A percentile compares a stretch with the other conserved stretches of the same genome.
Conservation (phyloP, 2,329 filamentous ascomycete genomes). For the Xylariaceae sp. region DNA sequence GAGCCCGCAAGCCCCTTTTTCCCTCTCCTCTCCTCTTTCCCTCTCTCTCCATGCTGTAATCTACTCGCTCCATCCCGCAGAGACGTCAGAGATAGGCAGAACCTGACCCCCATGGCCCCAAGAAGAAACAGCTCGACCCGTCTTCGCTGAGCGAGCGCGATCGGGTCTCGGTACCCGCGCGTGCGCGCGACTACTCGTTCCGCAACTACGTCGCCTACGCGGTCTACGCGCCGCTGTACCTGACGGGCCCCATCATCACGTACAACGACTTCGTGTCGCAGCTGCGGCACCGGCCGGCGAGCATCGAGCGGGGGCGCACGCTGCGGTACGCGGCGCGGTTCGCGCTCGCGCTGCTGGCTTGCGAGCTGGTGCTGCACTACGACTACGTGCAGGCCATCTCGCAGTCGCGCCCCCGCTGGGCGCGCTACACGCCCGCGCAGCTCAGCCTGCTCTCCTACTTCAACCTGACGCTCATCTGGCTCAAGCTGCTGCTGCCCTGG, state of each 20-base stretch:
- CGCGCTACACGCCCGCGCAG: constrained; percentile 75
- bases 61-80: background rate
- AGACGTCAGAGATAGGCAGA: background rate
- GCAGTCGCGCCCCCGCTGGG: constrained; percentile 72
- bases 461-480: constrained; percentile 95
- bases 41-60: too few species aligned
- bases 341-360: constrained; percentile 67
- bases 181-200: constrained; percentile 63
- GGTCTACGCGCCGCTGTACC: constrained; percentile 87
- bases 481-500: constrained; percentile 94
- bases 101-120: constrained; percentile 54
- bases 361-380: constrained; percentile 88
- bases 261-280: constrained; percentile 98
- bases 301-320: constrained; percentile 63
- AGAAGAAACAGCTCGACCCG: constrained; percentile 97
- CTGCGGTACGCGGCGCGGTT: constrained; percentile 79
- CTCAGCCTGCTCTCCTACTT: constrained; percentile 88
- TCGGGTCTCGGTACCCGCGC: constrained; percentile 69
- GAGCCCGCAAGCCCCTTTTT: constrained; percentile 29
- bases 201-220: constrained; percentile 84
- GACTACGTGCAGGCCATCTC: constrained; percentile 92
- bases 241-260: constrained; percentile 87
- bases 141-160: constrained; percentile 82
- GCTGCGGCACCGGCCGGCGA: constrained; percentile 63
- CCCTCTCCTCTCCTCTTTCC: background rate